Evolutionary conservation across 1,284 basidiomycete genomes (phyloP).

Genomic region (Heliocybe sulcata): DNA sequence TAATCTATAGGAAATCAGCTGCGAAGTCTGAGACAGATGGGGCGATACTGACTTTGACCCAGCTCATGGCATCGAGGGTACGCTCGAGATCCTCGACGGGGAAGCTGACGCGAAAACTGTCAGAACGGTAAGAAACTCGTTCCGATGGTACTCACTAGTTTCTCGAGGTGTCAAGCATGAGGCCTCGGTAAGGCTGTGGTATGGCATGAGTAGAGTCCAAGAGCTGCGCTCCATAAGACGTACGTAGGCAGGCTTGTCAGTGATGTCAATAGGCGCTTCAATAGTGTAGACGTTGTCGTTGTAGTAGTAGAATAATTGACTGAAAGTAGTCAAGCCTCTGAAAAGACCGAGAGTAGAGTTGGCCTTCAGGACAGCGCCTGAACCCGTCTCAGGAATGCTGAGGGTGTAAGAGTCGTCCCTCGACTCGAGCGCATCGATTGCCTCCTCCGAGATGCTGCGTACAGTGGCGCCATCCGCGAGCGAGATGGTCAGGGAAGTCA

Average conservation of each 20-base stretch:
- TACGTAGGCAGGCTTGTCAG: slow-evolving; percentile 62
- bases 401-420: slow-evolving; percentile 67
- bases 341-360: slow-evolving; percentile 73
- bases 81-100: slow-evolving; percentile 61
- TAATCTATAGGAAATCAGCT: slow-evolving; percentile 29
- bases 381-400: slow-evolving; percentile 52
- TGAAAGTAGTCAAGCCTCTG: slow-evolving; percentile 79
- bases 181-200: slow-evolving; percentile 65
- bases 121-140: not conserved
- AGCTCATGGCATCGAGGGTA: slow-evolving; percentile 80
- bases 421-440: slow-evolving; percentile 40
- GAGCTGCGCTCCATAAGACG: slow-evolving; percentile 10
- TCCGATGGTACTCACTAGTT: slow-evolving; percentile 36
- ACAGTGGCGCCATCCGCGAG: slow-evolving; percentile 26
- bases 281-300: slow-evolving; percentile 44
- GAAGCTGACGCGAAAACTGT: slow-evolving; percentile 37
- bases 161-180: slow-evolving; percentile 76
- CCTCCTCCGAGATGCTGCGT: slow-evolving; percentile 44
- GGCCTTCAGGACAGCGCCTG: slow-evolving; percentile 52
- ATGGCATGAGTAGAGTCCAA: not conserved
- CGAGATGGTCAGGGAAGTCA: slow-evolving; percentile 28
- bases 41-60: slow-evolving; percentile 60
- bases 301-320: slow-evolving; percentile 67
- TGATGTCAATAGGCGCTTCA: slow-evolving; percentile 52
- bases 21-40: not conserved